Percentiles rank a stretch among this genome's conserved stretches.
These are phyloP conservation scores for Fraxinus cuspidata DNA, from an alignment of 257 asterid species.

Conservation along the genomic window DNA sequence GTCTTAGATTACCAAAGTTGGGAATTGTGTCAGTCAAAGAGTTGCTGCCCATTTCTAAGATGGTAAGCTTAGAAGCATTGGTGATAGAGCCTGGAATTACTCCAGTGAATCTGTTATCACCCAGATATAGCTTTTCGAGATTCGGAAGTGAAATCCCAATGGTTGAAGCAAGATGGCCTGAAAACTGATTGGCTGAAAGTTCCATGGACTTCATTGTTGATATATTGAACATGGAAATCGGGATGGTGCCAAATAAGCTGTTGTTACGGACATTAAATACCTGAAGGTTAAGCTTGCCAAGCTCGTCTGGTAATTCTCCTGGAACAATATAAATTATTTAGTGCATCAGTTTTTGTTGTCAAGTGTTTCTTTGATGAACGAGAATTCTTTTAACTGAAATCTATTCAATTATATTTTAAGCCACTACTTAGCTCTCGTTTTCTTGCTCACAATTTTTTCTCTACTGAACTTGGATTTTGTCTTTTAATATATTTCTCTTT, in stretches of 20 bases:
- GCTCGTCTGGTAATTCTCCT: slow-evolving; percentile 36
- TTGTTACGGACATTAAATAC: not conserved
- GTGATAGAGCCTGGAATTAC: slow-evolving; percentile 39
- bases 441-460: not conserved
- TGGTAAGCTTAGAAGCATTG: slow-evolving; percentile 49
- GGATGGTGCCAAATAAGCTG: slow-evolving; percentile 12
- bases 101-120: slow-evolving; percentile 43
- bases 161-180: slow-evolving; percentile 43
- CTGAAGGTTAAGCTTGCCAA: slow-evolving; percentile 23
- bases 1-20: slow-evolving; percentile 33
- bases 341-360: not conserved
- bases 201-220: slow-evolving; percentile 12
- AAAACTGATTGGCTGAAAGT: slow-evolving; percentile 29
- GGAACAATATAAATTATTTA: not conserved
- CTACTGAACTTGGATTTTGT: too few species aligned
- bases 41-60: slow-evolving; percentile 21
- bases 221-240: slow-evolving; percentile 21
- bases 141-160: slow-evolving; percentile 35
- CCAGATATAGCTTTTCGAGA: slow-evolving; percentile 26
- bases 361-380: not conserved
- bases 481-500: not conserved
- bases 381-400: not conserved
- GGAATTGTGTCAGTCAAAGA: slow-evolving; percentile 45
- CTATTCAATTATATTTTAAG: not conserved
- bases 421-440: not conserved